Evolutionary conservation across 257 asterid genomes (phyloP).

Genomic region (Cordia subcordata): DNA sequence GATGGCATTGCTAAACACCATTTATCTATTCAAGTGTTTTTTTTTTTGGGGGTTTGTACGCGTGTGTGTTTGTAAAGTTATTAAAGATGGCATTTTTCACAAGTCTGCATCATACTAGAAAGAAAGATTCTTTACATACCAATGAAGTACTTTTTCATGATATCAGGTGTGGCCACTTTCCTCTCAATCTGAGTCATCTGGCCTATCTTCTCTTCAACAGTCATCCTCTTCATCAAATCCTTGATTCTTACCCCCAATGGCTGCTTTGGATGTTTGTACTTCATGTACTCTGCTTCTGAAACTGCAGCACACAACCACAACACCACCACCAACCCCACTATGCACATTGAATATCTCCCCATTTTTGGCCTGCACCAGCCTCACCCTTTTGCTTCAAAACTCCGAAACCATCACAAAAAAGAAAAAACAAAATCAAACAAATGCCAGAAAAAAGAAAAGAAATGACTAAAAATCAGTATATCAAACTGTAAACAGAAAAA

Average conservation of each 20-base stretch:
- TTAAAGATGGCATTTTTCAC: background rate
- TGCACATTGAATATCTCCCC: background rate
- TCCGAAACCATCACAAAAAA: background rate
- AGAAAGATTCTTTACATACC: slow-evolving; percentile 7
- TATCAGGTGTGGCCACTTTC: background rate
- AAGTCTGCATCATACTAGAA: background rate
- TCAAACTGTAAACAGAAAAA: background rate
- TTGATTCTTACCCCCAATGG: background rate
- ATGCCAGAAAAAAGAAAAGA: too few species aligned
- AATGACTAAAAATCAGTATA: background rate
- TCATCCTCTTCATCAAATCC: slow-evolving; percentile 21
- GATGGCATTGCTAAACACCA: too few species aligned
- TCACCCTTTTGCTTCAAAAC: background rate
- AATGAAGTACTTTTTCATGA: slow-evolving; percentile 11
- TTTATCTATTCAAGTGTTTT: too few species aligned
- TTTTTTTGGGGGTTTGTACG: too few species aligned
- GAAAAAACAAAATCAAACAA: background rate
- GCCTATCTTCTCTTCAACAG: slow-evolving; percentile 16
- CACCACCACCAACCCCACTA: slow-evolving; percentile 2
- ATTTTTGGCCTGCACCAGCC: background rate
- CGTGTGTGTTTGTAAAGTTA: too few species aligned
- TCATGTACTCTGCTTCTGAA: slow-evolving; percentile 2
- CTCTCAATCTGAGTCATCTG: slow-evolving; percentile 26
- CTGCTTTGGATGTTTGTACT: slow-evolving; percentile 20
- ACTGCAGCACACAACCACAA: background rate